phyloP scores from a whole-genome alignment of 805 yeast genomes.

The Candida piceae region DNA sequence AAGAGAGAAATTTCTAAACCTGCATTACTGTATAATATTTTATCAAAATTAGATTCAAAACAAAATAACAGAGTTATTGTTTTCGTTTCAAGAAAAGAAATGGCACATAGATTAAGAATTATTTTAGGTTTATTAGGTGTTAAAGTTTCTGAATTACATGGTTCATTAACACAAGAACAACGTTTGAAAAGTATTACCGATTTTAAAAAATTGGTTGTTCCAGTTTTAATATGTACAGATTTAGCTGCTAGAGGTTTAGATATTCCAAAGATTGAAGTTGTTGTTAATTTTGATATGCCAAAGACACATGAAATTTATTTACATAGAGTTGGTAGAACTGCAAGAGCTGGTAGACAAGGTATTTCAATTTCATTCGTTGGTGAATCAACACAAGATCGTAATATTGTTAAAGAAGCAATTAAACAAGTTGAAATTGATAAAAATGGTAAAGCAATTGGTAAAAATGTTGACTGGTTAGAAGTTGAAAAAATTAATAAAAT shows the following conservation, averaged over 20 bases:
- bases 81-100: slow-evolving; percentile 86
- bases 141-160: slow-evolving; percentile 76
- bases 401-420: slow-evolving; percentile 86
- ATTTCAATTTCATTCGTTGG: slow-evolving; percentile 91
- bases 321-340: slow-evolving; percentile 99
- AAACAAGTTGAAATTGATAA: slow-evolving; percentile 51
- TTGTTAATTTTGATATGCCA: slow-evolving; percentile 94
- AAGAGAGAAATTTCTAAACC: slow-evolving; percentile 82
- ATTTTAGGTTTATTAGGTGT: slow-evolving; percentile 68
- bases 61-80: slow-evolving; percentile 75
- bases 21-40: slow-evolving; percentile 68
- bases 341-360: slow-evolving; percentile 98
- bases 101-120: slow-evolving; percentile 82
- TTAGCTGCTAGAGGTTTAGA: slow-evolving; percentile 98
- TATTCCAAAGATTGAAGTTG: slow-evolving; percentile 95
- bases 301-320: slow-evolving; percentile 84
- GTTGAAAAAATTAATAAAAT: slow-evolving; percentile 63
- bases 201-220: slow-evolving; percentile 78
- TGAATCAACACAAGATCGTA: slow-evolving; percentile 80
- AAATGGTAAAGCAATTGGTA: slow-evolving; percentile 67
- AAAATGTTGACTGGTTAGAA: slow-evolving; percentile 86
- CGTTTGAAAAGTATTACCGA: slow-evolving; percentile 79
- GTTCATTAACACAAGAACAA: slow-evolving; percentile 86
- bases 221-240: slow-evolving; percentile 92
- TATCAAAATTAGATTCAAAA: slow-evolving; percentile 59